These are phyloP conservation scores for Candida tropicalis DNA, from an alignment of 1,139 yeast species.

Conservation along the genomic window DNA sequence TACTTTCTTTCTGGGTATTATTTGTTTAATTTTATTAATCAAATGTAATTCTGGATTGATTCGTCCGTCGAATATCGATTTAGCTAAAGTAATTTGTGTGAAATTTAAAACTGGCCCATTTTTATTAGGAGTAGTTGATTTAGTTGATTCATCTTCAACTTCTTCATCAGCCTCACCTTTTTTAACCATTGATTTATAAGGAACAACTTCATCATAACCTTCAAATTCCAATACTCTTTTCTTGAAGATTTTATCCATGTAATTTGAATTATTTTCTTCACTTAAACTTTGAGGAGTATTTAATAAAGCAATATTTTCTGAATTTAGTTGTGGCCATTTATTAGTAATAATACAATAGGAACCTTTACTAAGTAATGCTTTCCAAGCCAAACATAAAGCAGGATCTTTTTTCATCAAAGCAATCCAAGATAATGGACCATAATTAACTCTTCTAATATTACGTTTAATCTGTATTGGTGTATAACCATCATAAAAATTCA, in stretches of 20 bases:
- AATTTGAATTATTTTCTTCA: slow-evolving; percentile 15
- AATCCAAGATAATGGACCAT: slow-evolving; percentile 55
- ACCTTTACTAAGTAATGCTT: slow-evolving; percentile 22
- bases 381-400: slow-evolving; percentile 40
- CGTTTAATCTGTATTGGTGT: slow-evolving; percentile 42
- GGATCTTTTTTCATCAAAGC: slow-evolving; percentile 52
- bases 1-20: slow-evolving; percentile 35
- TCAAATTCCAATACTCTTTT: slow-evolving; percentile 37
- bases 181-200: slow-evolving; percentile 33
- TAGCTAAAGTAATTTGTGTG: slow-evolving; percentile 24
- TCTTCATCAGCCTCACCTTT: slow-evolving; percentile 20
- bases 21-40: slow-evolving; percentile 32
- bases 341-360: slow-evolving; percentile 22
- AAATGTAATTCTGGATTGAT: slow-evolving; percentile 34
- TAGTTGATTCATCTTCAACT: too few species aligned
- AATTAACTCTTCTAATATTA: slow-evolving; percentile 36
- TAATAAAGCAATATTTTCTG: slow-evolving; percentile 28
- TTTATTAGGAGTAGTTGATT: slow-evolving; percentile 21
- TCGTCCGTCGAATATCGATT: slow-evolving; percentile 32
- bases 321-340: slow-evolving; percentile 15
- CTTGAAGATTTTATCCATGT: slow-evolving; percentile 29
- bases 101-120: slow-evolving; percentile 8
- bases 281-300: slow-evolving; percentile 17
- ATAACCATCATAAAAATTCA: slow-evolving; percentile 47
- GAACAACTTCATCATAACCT: slow-evolving; percentile 39